Evolutionary conservation across 2,329 filamentous ascomycete genomes (phyloP).

Genomic region (Verticillium longisporum): DNA sequence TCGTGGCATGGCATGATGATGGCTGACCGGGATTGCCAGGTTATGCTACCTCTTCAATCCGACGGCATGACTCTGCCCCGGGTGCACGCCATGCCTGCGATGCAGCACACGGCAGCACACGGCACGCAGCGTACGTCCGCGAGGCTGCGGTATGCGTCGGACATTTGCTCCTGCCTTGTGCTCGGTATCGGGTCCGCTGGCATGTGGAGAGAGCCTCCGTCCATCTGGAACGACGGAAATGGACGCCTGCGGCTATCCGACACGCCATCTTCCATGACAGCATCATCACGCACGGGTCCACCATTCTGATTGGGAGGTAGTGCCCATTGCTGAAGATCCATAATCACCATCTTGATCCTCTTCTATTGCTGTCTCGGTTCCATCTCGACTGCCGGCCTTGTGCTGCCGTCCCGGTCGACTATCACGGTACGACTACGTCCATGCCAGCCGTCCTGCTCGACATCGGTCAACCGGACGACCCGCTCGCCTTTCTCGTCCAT

Average conservation of each 20-base stretch:
- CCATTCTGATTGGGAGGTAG: not conserved
- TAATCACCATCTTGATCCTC: not conserved
- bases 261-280: not conserved
- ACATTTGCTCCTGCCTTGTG: not conserved
- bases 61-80: not conserved
- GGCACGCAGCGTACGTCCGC: not conserved
- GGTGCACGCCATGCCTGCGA: not conserved
- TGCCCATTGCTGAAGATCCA: not conserved
- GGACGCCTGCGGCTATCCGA: not conserved
- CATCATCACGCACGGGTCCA: not conserved
- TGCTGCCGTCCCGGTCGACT: constrained; percentile 1
- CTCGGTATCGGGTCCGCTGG: not conserved
- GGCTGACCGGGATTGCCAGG: not conserved
- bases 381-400: constrained; percentile 3
- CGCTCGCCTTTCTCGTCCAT: not conserved
- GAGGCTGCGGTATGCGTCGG: not conserved
- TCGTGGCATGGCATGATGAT: not conserved
- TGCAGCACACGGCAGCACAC: too few species aligned
- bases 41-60: not conserved
- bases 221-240: not conserved
- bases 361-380: constrained; percentile 2
- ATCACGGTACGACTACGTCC: constrained; percentile 8
- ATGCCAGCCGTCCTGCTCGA: constrained; percentile 7
- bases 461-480: constrained; percentile 3
- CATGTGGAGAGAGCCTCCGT: not conserved